Evolutionary conservation across 2,329 filamentous ascomycete genomes (phyloP), one percentile per base, ranked within the genome.

Genomic region (Bipolaris victoriae): DNA sequence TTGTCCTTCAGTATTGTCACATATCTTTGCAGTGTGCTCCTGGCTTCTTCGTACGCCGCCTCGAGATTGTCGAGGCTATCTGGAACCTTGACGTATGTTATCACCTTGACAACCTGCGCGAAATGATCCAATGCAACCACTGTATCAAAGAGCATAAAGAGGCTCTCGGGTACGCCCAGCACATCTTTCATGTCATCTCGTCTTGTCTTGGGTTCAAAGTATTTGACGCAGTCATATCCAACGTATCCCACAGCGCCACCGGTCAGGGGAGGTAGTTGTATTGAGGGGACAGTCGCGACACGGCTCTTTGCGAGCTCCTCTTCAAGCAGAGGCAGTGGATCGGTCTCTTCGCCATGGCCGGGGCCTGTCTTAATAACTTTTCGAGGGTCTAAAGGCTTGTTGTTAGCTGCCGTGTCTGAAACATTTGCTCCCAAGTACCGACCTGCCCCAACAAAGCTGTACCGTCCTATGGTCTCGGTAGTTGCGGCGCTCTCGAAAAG

Each of bases 61-160:
- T 86, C 82, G 52, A 98, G 80, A 22, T 86, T 80, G 9, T 79
- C 76, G 33, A 79, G 68, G 20, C 65, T 71, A 5, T 81, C 79
- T 7, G 77, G 88, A 16, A 97, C 85, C 58, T 86, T 84, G 58
- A 98, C 82, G 76, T 97, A 97, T 35, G 92, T 97, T 63, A 98
- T 91, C 70, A 98, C 89, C 78, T 96, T 96, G 78, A 96, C 88
- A 53, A 93, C 87, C 72, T 94, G 92, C 77, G 88, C 96, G 80
- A 98, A 97, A 71, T 96, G 89, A 74, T 99, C 95, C 71, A 98
- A 92, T 9, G 93, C 93, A 26, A 99, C 84, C 58, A 98, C 89
- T 39, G 94, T 97, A 75, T 98, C 91, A 77, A 92, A 98, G 13
- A 99, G 84, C 91, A 98, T 98, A 76, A 99, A 98, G 29, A 98